phyloP scores from a whole-genome alignment of 2,329 filamentous ascomycete species.

The Trichophyton simii region DNA sequence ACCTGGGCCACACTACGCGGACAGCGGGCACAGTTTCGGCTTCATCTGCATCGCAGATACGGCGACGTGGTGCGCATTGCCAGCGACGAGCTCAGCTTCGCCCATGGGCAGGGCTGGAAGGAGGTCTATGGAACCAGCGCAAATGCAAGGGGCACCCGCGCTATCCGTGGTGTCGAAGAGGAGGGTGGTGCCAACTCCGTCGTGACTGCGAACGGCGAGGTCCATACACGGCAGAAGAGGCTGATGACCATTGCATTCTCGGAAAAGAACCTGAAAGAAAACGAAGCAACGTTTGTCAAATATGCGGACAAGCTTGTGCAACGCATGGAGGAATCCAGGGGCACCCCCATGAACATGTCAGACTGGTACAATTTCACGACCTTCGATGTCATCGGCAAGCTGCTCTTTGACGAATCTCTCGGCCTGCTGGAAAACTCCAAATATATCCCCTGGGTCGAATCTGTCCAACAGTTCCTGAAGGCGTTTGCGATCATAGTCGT shows the following conservation, averaged over 20 bases:
- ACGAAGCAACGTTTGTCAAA: constrained; percentile 24
- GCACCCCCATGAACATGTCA: constrained; percentile 12
- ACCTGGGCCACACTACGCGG: constrained; percentile 7
- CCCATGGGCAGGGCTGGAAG: constrained; percentile 18
- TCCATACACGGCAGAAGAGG: constrained; percentile 21
- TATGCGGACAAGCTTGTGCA: constrained; percentile 17
- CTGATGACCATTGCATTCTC: constrained; percentile 32
- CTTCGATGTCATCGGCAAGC: constrained; percentile 18
- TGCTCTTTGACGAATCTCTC: constrained; percentile 17
- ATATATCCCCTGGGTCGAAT: constrained; percentile 19
- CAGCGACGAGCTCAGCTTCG: constrained; percentile 19
- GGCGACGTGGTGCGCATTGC: constrained; percentile 22
- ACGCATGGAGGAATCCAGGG: constrained; percentile 3
- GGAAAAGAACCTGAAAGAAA: constrained; percentile 29
- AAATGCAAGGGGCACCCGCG: background rate
- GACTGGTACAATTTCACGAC: constrained; percentile 17
- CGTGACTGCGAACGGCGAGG: constrained; percentile 14
- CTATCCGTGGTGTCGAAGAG: constrained; percentile 8
- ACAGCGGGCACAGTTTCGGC: constrained; percentile 7
- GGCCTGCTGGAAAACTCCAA: constrained; percentile 12
- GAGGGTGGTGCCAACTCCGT: constrained; percentile 9
- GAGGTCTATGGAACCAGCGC: constrained; percentile 18
- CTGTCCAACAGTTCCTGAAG: constrained; percentile 6
- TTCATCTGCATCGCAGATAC: constrained; percentile 18
- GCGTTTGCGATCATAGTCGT: constrained; percentile 7